Evolutionary conservation across 2,329 filamentous ascomycete genomes (phyloP), one percentile per base, ranked within the genome.

Genomic region (Plenodomus lindquistii): DNA sequence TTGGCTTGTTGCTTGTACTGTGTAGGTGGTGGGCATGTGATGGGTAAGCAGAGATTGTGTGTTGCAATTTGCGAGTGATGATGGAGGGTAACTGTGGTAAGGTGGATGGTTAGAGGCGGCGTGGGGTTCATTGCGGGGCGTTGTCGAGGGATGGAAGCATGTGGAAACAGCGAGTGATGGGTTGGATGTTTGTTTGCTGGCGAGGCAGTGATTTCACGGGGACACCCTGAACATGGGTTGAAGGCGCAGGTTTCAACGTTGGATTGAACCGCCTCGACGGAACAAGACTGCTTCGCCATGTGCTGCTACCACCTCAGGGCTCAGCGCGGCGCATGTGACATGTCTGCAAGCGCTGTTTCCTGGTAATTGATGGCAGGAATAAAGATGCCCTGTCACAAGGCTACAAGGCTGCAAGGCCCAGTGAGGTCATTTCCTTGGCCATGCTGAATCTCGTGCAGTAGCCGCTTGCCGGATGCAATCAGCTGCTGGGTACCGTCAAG

Each of bases 231-330:
- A 5, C 6, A 15, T 6, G 17, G 34, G 34, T 36, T n/a, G 34
- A 36, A 36, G 34, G 34, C 22, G 22, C 11, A 11, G 6, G n/a
- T 36, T n/a, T 18, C n/a, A n/a, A n/a, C 9, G 27, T 9, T 9
- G 27, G 27, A 31, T 31, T 9, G n/a, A 31, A n/a, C 27, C 9
- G 27, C n/a, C 9, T 31, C 9, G 9, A 9, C n/a, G 27, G 9
- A 31, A 9, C 27, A 9, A 31, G 29, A 24, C 29, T 51, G 41
- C 51, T 51, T 41, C 37, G 43, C 44, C 47, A 29, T 44, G 54
- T 53, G 44, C 48, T 54, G 52, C 55, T 44, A 46, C 37, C 44
- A 42, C 27, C 34, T 49, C 48, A 48, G 44, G 57, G 54, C 54
- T 50, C 46, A 47, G 48, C 54, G 35, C n/a, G 38, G 38, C 38